Evolutionary conservation across 345 rosid genomes (phyloP), one percentile per base, ranked within the genome.

Genomic region (Camelina neglecta): DNA sequence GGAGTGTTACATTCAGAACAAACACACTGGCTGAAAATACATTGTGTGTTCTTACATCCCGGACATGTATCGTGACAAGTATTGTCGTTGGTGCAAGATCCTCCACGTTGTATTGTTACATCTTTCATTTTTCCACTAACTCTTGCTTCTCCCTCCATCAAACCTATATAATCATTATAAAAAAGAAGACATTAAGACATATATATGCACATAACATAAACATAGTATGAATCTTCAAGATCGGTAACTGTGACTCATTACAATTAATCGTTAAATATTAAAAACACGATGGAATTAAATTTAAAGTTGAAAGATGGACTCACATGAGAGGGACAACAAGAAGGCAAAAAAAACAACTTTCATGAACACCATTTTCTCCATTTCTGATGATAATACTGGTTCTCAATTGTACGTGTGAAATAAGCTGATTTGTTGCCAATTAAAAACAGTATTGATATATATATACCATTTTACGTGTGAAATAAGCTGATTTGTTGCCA

Each of bases 21-120:
- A 66, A 74, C 60, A 66, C 78, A 66, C 66, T 74, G 72, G 31
- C 26, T 66, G 44, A 73, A 73, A 64, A 74, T 3, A 66, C 78
- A 74, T 10, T 29, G 66, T 47, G 72, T 66, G 29, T 47, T 3
- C 2, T 0, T 5, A 57, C 66, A 66, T 0, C 78, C 39, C 0
- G 72, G 72, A 65, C 78, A 74, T 10, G 11, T 12, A 47, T 56
- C 18, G 67, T 74, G 72, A 38, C 72, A 74, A 35, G 12, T 16
- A 47, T 74, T 65, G 21, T 74, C 66, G 33, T 65, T 56, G 31
- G 35, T 48, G 39, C 78, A 74, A 65, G 72, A 26, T 1, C 66
- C 66, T 74, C 78, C 78, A 44, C 72, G 59, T 56, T 74, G 65
- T 47, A 57, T 74, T 21, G 58, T 74, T 64, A 55, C 47, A 74